These are phyloP conservation scores for Periglandula ipomoeae DNA, from an alignment of 2,329 filamentous ascomycete genomes.

Conservation along the genomic window DNA sequence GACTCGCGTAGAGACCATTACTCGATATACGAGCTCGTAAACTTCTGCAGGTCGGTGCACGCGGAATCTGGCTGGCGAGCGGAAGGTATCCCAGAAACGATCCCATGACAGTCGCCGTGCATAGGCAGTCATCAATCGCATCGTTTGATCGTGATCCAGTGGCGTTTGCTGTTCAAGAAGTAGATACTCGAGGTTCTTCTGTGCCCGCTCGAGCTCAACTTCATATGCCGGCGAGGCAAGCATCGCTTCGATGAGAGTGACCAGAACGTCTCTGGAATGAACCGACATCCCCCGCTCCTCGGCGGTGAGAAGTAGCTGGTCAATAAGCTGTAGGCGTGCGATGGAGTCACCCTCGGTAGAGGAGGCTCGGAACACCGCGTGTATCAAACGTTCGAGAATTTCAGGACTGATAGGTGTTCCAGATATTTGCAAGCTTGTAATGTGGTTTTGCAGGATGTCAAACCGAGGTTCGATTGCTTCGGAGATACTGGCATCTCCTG, in stretches of 20 bases:
- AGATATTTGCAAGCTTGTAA: conserved; percentile 30
- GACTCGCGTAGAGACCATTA: conserved; percentile 35
- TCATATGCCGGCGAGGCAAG: conserved; percentile 22
- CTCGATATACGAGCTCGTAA: conserved; percentile 45
- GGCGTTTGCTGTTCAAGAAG: conserved; percentile 27
- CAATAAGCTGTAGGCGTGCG: conserved; percentile 27
- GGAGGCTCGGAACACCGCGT: conserved; percentile 24
- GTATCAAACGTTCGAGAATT: conserved; percentile 28
- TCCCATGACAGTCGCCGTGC: conserved; percentile 40
- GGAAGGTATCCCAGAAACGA: conserved; percentile 53
- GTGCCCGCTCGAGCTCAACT: conserved; percentile 27
- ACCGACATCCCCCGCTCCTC: conserved; percentile 35
- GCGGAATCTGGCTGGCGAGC: conserved; percentile 40
- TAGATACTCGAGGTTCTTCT: conserved; percentile 35
- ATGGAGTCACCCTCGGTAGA: conserved; percentile 14
- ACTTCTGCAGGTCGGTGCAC: conserved; percentile 38
- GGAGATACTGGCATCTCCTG: neutral
- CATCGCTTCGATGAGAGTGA: conserved; percentile 34
- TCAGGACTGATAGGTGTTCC: conserved; percentile 26
- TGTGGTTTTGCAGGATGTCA: conserved; percentile 16
- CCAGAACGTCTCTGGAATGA: conserved; percentile 37
- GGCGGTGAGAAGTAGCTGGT: conserved; percentile 35
- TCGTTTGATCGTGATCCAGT: conserved; percentile 29
- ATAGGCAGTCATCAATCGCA: conserved; percentile 36
- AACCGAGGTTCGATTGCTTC: conserved; percentile 10